These are phyloP conservation scores for Chlamydomonas sp. DNA, from an alignment of 139 green algal species.

Conservation along the genomic window DNA sequence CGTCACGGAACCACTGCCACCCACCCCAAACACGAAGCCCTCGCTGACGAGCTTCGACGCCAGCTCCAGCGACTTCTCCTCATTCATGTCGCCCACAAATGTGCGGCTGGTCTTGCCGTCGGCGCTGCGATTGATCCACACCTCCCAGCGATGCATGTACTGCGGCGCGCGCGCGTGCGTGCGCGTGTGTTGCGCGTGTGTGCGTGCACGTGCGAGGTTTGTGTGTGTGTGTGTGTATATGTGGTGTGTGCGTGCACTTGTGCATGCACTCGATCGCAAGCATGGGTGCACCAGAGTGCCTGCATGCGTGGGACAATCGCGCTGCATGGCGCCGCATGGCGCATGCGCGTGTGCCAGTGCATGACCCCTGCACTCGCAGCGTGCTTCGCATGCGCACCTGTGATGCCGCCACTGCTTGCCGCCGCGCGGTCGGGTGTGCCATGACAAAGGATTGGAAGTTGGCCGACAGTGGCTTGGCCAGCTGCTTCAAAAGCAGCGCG, in stretches of 20 bases:
- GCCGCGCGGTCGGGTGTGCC: constrained; percentile 41
- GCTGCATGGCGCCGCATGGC: too few relatives aligned
- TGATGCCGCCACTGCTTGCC: constrained; percentile 35
- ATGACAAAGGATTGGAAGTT: constrained; percentile 61
- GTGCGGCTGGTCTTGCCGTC: constrained; percentile 61
- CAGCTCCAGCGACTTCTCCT: constrained; percentile 71
- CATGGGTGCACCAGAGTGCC: too few relatives aligned
- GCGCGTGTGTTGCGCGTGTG: too few relatives aligned
- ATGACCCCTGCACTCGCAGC: too few relatives aligned
- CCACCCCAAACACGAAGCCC: constrained; percentile 66
- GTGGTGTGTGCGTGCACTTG: too few relatives aligned
- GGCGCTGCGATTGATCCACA: constrained; percentile 59
- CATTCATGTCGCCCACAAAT: constrained; percentile 72
- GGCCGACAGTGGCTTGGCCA: constrained; percentile 54
- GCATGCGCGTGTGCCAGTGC: too few relatives aligned
- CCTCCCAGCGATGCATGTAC: constrained; percentile 55
- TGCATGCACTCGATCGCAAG: too few relatives aligned
- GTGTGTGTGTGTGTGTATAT: too few relatives aligned
- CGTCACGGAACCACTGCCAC: too few relatives aligned
- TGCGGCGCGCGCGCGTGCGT: constrained; percentile 18
- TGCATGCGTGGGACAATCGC: too few relatives aligned
- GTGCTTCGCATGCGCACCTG: too few relatives aligned
- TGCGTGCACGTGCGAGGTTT: too few relatives aligned
- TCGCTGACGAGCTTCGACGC: constrained; percentile 70
- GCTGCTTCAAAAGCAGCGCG: constrained; percentile 34